These are phyloP conservation scores for Akanthomyces lecanii DNA, from an alignment of 2,329 filamentous ascomycete genomes.

Conservation along the genomic window DNA sequence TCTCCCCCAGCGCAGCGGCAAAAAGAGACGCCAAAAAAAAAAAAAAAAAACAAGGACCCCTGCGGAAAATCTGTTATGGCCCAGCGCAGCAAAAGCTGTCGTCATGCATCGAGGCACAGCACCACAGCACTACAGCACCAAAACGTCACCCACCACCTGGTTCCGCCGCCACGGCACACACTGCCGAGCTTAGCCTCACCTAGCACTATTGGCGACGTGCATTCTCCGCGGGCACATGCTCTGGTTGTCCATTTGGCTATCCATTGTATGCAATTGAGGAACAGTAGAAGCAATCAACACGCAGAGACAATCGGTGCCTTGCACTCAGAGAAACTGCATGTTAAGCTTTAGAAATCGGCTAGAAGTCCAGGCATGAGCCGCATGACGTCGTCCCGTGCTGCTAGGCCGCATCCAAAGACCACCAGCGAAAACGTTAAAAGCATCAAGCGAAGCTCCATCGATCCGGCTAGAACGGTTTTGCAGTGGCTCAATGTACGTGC, in stretches of 20 bases:
- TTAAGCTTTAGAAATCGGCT: background rate
- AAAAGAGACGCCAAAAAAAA: background rate
- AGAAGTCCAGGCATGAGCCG: background rate
- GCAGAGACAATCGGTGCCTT: no score
- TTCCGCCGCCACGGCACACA: constrained; percentile 1
- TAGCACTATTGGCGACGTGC: background rate
- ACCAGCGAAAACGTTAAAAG: background rate
- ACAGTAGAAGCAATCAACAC: no score
- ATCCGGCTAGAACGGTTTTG: background rate
- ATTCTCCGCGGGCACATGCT: background rate
- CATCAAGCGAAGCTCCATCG: background rate
- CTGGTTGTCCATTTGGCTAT: no score
- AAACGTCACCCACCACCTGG: constrained; percentile 5
- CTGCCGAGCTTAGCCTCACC: background rate
- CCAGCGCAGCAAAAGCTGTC: constrained; percentile 1
- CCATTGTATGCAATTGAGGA: background rate
- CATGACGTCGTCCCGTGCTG: constrained; percentile 3
- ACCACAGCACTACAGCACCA: background rate
- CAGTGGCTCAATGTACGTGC: background rate
- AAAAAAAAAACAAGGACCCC: background rate
- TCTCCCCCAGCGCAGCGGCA: background rate
- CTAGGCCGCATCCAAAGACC: background rate
- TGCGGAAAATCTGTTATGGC: background rate
- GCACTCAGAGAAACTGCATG: background rate
- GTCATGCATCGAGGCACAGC: constrained; percentile 16